These are phyloP conservation scores for Rhodotorula sp. DNA, from an alignment of 1,284 basidiomycete genomes.

Conservation along the genomic window DNA sequence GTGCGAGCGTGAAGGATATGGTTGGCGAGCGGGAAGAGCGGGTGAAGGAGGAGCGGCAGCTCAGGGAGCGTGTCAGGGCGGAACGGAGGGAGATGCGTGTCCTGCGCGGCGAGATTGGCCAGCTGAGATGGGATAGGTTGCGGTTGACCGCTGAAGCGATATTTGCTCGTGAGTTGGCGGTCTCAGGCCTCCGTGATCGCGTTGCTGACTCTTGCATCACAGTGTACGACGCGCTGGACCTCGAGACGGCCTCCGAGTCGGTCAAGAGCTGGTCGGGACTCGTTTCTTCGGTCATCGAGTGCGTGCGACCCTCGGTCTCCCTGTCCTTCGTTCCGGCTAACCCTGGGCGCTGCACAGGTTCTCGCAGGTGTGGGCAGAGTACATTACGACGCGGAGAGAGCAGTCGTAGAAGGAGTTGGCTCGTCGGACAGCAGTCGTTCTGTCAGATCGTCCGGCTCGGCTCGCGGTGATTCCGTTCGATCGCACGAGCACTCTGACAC, in stretches of 20 bases:
- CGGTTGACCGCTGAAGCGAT: slow-evolving; percentile 19
- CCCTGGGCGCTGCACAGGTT: not conserved
- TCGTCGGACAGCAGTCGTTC: too few species aligned
- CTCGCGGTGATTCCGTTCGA: too few species aligned
- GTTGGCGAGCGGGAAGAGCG: not conserved
- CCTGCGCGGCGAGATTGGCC: slow-evolving; percentile 7
- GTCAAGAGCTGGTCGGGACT: slow-evolving; percentile 9
- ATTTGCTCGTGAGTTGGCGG: slow-evolving; percentile 20
- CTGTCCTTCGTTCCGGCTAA: not conserved
- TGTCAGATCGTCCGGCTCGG: too few species aligned
- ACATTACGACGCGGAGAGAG: slow-evolving; percentile 4
- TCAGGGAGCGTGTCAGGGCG: slow-evolving; percentile 10
- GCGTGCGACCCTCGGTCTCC: not conserved
- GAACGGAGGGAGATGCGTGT: slow-evolving; percentile 7
- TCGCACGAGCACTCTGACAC: too few species aligned
- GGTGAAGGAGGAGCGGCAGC: not conserved
- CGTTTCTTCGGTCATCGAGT: slow-evolving; percentile 18
- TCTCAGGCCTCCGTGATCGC: not conserved
- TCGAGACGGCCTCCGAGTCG: slow-evolving; percentile 10
- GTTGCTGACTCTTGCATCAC: not conserved
- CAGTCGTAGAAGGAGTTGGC: not conserved
- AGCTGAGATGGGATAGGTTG: slow-evolving; percentile 23
- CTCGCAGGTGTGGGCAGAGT: slow-evolving; percentile 11
- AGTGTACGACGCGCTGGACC: slow-evolving; percentile 33
- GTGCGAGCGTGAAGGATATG: not conserved